A percentile compares a stretch with the other conserved stretches of the same genome.
Conservation (phyloP, 2,329 filamentous ascomycete genomes). For the Sphaerulina vaccinii region DNA sequence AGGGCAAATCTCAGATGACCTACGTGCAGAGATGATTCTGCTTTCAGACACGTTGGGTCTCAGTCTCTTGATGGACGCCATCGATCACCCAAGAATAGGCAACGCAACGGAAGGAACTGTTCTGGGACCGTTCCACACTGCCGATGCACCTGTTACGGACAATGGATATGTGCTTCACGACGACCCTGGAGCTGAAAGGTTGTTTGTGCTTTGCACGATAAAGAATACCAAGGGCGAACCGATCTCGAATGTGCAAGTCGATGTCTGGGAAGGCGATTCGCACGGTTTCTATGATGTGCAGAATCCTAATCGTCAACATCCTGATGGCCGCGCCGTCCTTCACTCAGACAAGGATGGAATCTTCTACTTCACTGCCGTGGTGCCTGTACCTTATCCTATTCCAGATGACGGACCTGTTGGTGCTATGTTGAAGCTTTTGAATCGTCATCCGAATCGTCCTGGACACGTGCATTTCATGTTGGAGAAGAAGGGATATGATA, state of each 20-base stretch:
- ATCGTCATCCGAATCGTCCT: constrained; percentile 70
- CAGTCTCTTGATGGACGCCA: constrained; percentile 74
- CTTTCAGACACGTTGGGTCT: constrained; percentile 78
- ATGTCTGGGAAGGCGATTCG: constrained; percentile 82
- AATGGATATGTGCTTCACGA: constrained; percentile 63
- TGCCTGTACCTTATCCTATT: constrained; percentile 80
- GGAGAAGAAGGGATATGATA: constrained; percentile 72
- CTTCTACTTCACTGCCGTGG: constrained; percentile 83
- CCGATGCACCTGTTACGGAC: constrained; percentile 61
- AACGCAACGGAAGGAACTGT: constrained; percentile 72
- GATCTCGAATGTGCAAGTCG: constrained; percentile 65
- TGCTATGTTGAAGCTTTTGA: constrained; percentile 41
- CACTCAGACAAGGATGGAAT: constrained; percentile 65
- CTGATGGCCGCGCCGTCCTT: constrained; percentile 71
- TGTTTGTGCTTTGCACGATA: constrained; percentile 70
- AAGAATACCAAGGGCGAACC: constrained; percentile 63
- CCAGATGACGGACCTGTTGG: constrained; percentile 75
- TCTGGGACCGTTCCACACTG: constrained; percentile 77
- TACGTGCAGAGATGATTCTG: constrained; percentile 63
- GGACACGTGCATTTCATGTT: constrained; percentile 91
- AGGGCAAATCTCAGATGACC: constrained; percentile 57
- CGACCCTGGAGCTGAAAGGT: constrained; percentile 65
- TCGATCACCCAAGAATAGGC: constrained; percentile 75
- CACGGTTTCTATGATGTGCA: constrained; percentile 79
- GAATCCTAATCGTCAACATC: constrained; percentile 60